Evolutionary conservation across 305 asterid species (phyloP).

Genomic region (Fraxinus baroniana): DNA sequence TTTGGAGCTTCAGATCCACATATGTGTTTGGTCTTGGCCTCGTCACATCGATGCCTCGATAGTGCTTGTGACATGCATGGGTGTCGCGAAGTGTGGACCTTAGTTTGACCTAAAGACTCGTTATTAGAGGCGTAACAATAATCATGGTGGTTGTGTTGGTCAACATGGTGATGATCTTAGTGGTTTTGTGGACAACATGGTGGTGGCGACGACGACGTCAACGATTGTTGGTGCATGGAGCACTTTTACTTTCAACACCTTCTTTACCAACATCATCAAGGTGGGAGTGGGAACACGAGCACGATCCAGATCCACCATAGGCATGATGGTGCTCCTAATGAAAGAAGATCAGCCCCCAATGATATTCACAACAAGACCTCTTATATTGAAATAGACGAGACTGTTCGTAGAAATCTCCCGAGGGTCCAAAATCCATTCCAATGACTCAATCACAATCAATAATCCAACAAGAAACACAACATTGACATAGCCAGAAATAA

Average conservation of each 20-base stretch:
- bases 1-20: no score
- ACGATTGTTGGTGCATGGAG: slow-evolving; percentile 8
- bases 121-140: background rate
- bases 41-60: no score
- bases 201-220: slow-evolving; percentile 13
- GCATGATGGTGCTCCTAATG: slow-evolving; percentile 98
- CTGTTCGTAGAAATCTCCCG: slow-evolving; percentile 87
- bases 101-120: no score
- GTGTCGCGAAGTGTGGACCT: no score
- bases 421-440: slow-evolving; percentile 89
- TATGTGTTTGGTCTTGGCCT: no score
- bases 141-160: slow-evolving; percentile 28
- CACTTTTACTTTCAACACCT: background rate
- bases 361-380: slow-evolving; percentile 80
- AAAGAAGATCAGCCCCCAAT: slow-evolving; percentile 81
- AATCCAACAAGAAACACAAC: slow-evolving; percentile 83
- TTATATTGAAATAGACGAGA: slow-evolving; percentile 62
- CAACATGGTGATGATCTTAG: slow-evolving; percentile 15
- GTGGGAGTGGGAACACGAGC: slow-evolving; percentile 48
- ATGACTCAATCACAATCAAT: slow-evolving; percentile 71
- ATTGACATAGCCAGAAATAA: slow-evolving; percentile 84
- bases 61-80: background rate
- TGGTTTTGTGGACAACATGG: slow-evolving; percentile 19
- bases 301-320: slow-evolving; percentile 80
- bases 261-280: background rate